Base-by-base conservation (phyloP, 345 rosid genomes). In the Erysimum cheiranthoides region DNA sequence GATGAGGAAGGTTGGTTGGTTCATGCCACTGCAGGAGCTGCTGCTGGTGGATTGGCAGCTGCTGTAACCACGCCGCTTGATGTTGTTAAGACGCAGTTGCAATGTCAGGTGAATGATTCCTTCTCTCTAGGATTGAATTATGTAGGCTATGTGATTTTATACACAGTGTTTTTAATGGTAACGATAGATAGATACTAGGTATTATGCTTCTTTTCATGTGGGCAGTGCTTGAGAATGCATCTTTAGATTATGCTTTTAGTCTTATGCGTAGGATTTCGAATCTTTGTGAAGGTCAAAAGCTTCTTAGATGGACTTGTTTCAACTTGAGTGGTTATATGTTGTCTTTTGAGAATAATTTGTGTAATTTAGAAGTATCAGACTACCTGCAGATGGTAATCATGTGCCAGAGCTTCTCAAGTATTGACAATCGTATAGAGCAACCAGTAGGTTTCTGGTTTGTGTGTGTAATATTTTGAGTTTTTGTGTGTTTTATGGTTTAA, bases 51-150 rank as follows among this genome's bases (percentile, higher is more conserved):
- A 0, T 58, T 88, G 49, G 99, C 96, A 0, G 96, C 98, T 32
- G 96, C 85, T 9, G 63, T 89, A 5, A 95, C 97, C 0, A 90
- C 96, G 4, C 99, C 96, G 3, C 89, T 92, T 12, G 97, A 95
- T 51, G 97, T 92, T 40, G 97, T 92, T 30, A 95, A 95, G 82
- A 95, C 99, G 56, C 97, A 92, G 82, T 78, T 95, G 86, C 99
- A 95, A 83, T 92, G 99, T 68, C 99, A 92, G 99, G 99, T 95
- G 12, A 31, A 35, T 53, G 31, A 47, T 56, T 54, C n/a, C 13
- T 77, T 38, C 59, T 31, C 30, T 39, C 0, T 31, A n/a, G 51
- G 3, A 2, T 17, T 58, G 11, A 14, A 30, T 32, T 8, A 34
- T 46, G 17, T 12, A 34, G 39, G 46, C 40, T 0, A 36, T 14